Conservation (phyloP, 2,329 filamentous ascomycete species). For the Zymoseptoria pseudotritici region DNA sequence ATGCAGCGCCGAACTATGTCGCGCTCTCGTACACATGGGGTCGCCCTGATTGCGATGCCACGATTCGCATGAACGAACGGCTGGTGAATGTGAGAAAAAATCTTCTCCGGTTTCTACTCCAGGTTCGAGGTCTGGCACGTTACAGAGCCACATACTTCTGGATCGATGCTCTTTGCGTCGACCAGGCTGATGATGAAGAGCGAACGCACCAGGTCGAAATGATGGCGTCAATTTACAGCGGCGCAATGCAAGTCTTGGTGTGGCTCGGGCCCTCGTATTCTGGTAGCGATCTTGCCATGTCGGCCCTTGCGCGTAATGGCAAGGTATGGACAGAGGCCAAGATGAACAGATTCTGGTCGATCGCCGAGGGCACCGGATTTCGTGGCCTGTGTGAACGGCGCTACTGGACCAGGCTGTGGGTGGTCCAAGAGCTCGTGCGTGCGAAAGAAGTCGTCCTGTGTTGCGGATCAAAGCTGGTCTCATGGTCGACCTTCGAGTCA, state of each 20-base stretch:
- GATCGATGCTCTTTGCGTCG: conserved; percentile 28
- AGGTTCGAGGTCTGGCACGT: background rate
- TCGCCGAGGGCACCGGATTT: background rate
- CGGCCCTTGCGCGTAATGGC: too few species aligned
- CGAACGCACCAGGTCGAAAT: conserved; percentile 29
- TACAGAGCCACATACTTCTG: background rate
- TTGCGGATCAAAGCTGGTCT: conserved; percentile 1
- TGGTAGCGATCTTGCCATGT: conserved; percentile 6
- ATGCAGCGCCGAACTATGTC: background rate
- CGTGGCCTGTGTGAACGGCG: conserved; percentile 1
- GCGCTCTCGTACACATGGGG: conserved; percentile 5
- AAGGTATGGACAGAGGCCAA: background rate
- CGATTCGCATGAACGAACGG: background rate
- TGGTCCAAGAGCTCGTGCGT: conserved; percentile 5
- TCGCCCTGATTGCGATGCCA: background rate
- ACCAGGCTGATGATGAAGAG: conserved; percentile 27
- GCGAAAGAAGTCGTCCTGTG: background rate
- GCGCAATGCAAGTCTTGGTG: conserved; percentile 20
- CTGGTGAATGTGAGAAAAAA: conserved; percentile 6
- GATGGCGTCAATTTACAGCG: conserved; percentile 30
- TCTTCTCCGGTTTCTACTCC: conserved; percentile 6
- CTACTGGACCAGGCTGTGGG: conserved; percentile 9
- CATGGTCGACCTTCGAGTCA: background rate
- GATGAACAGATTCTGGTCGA: conserved; percentile 1
- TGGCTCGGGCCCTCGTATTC: conserved; percentile 25